These are phyloP conservation scores for Cryptococcus amylolentus DNA, from an alignment of 1,284 basidiomycete genomes.

Conservation along the genomic window DNA sequence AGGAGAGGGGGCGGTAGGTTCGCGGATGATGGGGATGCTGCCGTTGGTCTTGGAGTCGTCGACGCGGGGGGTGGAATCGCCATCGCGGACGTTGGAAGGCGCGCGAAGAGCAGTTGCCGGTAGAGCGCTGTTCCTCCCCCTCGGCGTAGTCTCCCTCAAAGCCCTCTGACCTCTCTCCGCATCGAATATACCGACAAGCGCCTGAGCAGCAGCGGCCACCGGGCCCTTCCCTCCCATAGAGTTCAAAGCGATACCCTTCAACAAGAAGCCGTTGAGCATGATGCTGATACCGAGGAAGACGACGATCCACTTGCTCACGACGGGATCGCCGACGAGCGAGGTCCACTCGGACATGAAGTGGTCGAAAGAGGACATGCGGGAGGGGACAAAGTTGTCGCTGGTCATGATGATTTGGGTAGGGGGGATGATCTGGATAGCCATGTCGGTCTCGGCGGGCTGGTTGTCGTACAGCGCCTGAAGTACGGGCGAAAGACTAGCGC, in stretches of 20 bases:
- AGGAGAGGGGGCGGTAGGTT: not conserved
- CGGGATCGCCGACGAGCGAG: conserved; percentile 87
- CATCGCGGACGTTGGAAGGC: conserved; percentile 19
- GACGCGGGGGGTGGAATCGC: conserved; percentile 30
- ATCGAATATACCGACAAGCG: conserved; percentile 50
- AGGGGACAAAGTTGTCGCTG: conserved; percentile 26
- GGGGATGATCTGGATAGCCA: conserved; percentile 69
- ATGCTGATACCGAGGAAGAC: conserved; percentile 81
- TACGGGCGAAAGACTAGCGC: conserved; percentile 60
- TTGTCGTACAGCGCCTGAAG: conserved; percentile 59
- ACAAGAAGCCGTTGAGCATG: conserved; percentile 86
- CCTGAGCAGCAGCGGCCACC: conserved; percentile 52
- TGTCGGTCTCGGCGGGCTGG: conserved; percentile 51
- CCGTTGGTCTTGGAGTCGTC: conserved; percentile 10
- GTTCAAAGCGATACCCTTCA: conserved; percentile 64
- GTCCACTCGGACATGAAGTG: conserved; percentile 94
- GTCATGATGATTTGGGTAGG: conserved; percentile 60
- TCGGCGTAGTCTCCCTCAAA: conserved; percentile 22
- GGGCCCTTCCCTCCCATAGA: conserved; percentile 50
- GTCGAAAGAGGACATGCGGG: conserved; percentile 60
- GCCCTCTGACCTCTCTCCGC: conserved; percentile 26
- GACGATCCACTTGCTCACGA: conserved; percentile 95
- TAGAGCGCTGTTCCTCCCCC: conserved; percentile 7
- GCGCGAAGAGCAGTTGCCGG: conserved; percentile 1
- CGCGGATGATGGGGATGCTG: not conserved